Evolutionary conservation across 805 yeast species (phyloP), one percentile per base, ranked within the genome.

Genomic region (Ogataea kodamae): DNA sequence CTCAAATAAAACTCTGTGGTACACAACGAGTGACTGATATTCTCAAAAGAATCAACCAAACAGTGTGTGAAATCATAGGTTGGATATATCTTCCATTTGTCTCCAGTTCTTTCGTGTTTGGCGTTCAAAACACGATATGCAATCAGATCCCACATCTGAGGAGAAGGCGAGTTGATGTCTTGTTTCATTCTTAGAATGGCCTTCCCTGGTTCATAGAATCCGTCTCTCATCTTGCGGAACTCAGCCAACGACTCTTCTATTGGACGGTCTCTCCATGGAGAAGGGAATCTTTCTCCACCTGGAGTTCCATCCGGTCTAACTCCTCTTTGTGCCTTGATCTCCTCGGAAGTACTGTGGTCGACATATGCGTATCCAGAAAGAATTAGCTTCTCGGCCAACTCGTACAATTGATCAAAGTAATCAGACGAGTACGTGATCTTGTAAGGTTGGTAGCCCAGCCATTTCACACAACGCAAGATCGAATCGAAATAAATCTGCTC

Each of bases 71-170:
- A 92, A 61, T 92, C 99, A 59, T 92, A 92, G 15, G 99, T 92
- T 48, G 99, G 99, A 56, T 92, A 92, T 42, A 92, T 90, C 64
- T 83, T 86, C 99, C 99, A 92, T 63, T 85, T 85, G 56, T 77
- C 81, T 37, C 97, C 99, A 9, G 98, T 92, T 65, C 97, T 81
- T 64, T 90, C 95, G 64, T 92, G 98, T 20, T 88, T 76, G 9
- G 95, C 88, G 50, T 90, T 74, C 50, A 92, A 70, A 3, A 92
- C 96, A 60, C 99, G 77, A 66, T 92, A 92, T 9, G 98, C 98
- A 43, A 92, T 92, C 46, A 92, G 72, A 64, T 92, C 99, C 99
- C 99, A 92, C 98, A 92, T 92, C 67, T 92, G 98, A 11, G 99
- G 99, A 45, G 86, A 84, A 44, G 96, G 95, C 11, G 92, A 83